These are phyloP conservation scores for Fusarium camptoceras DNA, from an alignment of 2,329 filamentous ascomycete species.

Conservation along the genomic window DNA sequence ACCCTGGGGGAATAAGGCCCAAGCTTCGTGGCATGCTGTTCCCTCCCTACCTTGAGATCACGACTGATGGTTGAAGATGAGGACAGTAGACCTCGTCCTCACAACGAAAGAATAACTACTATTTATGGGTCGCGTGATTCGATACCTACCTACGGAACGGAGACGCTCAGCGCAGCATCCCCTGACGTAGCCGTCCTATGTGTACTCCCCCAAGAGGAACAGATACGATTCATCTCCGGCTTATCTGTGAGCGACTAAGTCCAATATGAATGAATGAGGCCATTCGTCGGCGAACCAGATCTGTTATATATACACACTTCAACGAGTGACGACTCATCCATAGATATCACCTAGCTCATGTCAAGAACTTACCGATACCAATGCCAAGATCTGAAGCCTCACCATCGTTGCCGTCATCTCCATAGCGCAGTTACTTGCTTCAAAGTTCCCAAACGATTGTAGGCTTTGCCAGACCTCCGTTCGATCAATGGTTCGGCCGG, in stretches of 20 bases:
- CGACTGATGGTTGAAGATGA: not conserved
- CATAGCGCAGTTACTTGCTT: slow-evolving; percentile 2
- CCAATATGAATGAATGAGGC: not conserved
- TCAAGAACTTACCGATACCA: not conserved
- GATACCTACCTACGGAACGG: slow-evolving; percentile 12
- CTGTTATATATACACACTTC: not conserved
- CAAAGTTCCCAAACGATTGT: not conserved
- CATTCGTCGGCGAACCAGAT: slow-evolving; percentile 5
- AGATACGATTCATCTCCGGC: not conserved
- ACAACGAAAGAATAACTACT: slow-evolving; percentile 10
- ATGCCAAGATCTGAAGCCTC: not conserved
- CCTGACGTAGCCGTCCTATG: not conserved
- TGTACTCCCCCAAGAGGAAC: not conserved
- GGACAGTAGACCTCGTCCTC: not conserved
- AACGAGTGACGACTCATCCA: not conserved
- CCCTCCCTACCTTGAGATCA: not conserved
- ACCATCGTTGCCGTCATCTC: slow-evolving; percentile 16
- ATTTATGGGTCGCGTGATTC: slow-evolving; percentile 19
- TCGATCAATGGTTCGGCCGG: slow-evolving; percentile 18
- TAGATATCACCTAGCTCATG: slow-evolving; percentile 1
- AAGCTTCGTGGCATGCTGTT: slow-evolving; percentile 8
- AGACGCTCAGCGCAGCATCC: slow-evolving; percentile 31
- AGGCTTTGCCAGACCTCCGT: slow-evolving; percentile 2
- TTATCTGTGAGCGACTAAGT: not conserved
- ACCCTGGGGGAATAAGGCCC: slow-evolving; percentile 13